phyloP scores from a whole-genome alignment of 352 stramenopile genomes.

The Pythium apleroticum region DNA sequence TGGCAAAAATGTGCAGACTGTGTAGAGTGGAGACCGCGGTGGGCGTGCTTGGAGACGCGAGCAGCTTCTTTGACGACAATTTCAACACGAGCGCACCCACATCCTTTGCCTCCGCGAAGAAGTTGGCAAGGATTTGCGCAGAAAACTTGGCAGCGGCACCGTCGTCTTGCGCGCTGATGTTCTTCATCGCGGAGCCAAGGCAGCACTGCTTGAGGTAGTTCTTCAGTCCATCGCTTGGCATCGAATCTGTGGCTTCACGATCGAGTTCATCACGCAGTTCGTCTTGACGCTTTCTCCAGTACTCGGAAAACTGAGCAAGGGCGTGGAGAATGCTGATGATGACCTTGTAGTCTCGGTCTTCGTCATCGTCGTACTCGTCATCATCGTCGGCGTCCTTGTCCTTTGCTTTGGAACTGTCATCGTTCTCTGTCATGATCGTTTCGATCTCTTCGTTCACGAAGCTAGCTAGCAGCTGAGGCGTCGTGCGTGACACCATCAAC shows the following conservation, averaged over 20 bases:
- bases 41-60: constrained; percentile 27
- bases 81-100: constrained; percentile 39
- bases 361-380: constrained; percentile 25
- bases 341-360: constrained; percentile 34
- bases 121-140: constrained; percentile 49
- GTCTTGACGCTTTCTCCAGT: constrained; percentile 35
- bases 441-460: constrained; percentile 57
- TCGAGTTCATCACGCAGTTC: constrained; percentile 21
- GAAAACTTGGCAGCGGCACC: constrained; percentile 49
- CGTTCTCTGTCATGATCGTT: constrained; percentile 38
- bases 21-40: constrained; percentile 43
- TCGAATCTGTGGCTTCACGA: constrained; percentile 25
- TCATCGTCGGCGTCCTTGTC: constrained; percentile 40
- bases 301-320: constrained; percentile 54
- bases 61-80: constrained; percentile 54
- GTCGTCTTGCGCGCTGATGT: constrained; percentile 20
- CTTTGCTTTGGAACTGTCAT: constrained; percentile 18
- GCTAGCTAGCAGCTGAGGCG: constrained; percentile 48
- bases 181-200: constrained; percentile 31
- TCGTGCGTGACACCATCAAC: constrained; percentile 44
- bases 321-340: constrained; percentile 49
- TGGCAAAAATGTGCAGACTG: constrained; percentile 64
- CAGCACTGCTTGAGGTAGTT: constrained; percentile 55
- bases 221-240: constrained; percentile 34
- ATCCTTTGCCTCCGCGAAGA: constrained; percentile 38